These are phyloP conservation scores for Lasiosphaeria miniovina DNA, from an alignment of 495 filamentous ascomycete species.

Conservation along the genomic window DNA sequence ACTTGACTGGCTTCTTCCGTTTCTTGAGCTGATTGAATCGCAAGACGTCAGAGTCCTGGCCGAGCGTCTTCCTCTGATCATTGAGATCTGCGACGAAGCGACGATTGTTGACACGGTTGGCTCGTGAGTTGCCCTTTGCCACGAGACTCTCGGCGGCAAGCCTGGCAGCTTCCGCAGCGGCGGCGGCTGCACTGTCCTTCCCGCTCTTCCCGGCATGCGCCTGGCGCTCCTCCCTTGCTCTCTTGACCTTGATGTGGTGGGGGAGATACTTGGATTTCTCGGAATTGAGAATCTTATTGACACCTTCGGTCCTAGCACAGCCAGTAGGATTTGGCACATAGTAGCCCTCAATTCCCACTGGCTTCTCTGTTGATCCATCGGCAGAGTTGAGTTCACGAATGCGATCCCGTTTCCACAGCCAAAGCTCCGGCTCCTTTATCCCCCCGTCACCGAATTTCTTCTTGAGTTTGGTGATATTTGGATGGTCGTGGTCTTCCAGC, in stretches of 20 bases:
- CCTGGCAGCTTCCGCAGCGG: constrained; percentile 66
- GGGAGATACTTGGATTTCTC: constrained; percentile 98
- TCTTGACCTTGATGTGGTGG: constrained; percentile 93
- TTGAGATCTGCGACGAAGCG: constrained; percentile 91
- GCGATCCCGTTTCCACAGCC: constrained; percentile 88
- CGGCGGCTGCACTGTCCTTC: constrained; percentile 59
- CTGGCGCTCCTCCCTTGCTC: constrained; percentile 81
- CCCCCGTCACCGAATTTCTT: constrained; percentile 63
- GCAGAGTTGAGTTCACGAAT: constrained; percentile 75
- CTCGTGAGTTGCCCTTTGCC: constrained; percentile 74
- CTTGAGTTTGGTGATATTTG: constrained; percentile 72
- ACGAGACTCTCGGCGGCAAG: constrained; percentile 74
- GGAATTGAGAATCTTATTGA: constrained; percentile 88
- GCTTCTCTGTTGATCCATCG: constrained; percentile 39
- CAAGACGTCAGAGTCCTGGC: constrained; percentile 81
- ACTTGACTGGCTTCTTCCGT: constrained; percentile 97
- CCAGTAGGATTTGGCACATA: constrained; percentile 84
- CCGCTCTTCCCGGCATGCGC: constrained; percentile 71
- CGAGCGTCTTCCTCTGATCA: constrained; percentile 83
- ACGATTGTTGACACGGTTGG: constrained; percentile 91
- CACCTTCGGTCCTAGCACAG: constrained; percentile 85
- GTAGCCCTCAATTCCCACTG: constrained; percentile 72
- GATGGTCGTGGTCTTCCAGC: constrained; percentile 75
- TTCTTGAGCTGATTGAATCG: constrained; percentile 99
- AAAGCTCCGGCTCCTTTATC: constrained; percentile 66